A percentile compares a stretch with the other conserved stretches of the same genome.
These are phyloP conservation scores for Chaetoceros muelleri DNA, from an alignment of 108 stramenopile genomes.

Conservation along the genomic window DNA sequence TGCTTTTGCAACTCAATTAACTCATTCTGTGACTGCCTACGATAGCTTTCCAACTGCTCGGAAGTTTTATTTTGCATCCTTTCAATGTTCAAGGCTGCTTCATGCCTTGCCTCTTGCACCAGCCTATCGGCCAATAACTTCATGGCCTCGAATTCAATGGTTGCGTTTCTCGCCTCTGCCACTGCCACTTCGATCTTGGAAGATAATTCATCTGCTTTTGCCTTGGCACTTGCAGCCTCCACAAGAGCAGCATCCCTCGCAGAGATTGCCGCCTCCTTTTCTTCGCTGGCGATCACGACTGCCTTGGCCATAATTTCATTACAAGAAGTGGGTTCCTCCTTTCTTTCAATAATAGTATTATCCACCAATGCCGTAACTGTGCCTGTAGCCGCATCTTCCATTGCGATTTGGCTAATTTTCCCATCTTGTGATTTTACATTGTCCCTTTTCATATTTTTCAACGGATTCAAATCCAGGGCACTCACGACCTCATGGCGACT, in stretches of 20 bases:
- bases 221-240: background rate
- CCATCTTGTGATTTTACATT: no score
- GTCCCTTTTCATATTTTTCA: no score
- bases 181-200: background rate
- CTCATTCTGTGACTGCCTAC: no score
- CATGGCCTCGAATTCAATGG: background rate
- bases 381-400: no score
- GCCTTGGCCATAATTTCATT: background rate
- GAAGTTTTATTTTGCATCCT: background rate
- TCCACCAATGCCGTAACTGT: background rate
- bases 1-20: no score
- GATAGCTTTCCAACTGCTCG: no score
- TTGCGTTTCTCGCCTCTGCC: background rate
- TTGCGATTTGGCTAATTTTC: no score
- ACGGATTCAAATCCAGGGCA: no score
- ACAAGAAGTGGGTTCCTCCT: background rate
- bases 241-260: background rate
- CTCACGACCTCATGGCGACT: no score
- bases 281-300: background rate
- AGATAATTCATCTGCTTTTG: background rate
- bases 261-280: background rate
- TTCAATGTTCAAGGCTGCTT: background rate
- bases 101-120: background rate
- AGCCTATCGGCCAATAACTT: background rate
- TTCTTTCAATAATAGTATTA: no score